Evolutionary conservation across 2,329 filamentous ascomycete species (phyloP).

Genomic region (Arthrobotrys conoides): DNA sequence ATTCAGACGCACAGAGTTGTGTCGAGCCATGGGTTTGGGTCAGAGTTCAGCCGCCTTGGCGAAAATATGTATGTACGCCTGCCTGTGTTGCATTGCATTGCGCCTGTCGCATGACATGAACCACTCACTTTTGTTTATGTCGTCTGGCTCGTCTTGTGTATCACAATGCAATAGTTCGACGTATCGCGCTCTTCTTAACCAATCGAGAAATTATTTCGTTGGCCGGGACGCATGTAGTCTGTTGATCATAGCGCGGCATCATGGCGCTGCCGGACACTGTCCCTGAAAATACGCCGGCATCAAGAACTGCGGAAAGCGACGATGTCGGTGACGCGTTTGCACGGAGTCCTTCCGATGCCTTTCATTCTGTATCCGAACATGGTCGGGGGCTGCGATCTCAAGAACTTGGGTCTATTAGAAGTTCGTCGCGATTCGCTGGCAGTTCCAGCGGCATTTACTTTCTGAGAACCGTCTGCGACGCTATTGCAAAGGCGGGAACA

Average conservation of each 20-base stretch:
- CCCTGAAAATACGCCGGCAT: slow-evolving; percentile 18
- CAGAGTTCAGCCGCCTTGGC: slow-evolving; percentile 37
- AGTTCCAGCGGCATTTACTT: slow-evolving; percentile 75
- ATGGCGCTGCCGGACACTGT: slow-evolving; percentile 47
- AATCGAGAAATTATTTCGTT: slow-evolving; percentile 7
- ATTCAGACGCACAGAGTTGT: background rate
- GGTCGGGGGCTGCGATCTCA: slow-evolving; percentile 64
- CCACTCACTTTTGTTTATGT: too few species aligned
- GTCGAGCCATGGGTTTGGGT: slow-evolving; percentile 15
- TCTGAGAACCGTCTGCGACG: slow-evolving; percentile 72
- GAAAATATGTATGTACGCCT: background rate
- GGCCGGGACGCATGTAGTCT: slow-evolving; percentile 6
- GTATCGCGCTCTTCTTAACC: background rate
- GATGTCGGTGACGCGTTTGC: slow-evolving; percentile 46
- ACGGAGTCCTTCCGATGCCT: slow-evolving; percentile 61
- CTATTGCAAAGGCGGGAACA: slow-evolving; percentile 67
- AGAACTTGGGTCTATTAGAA: slow-evolving; percentile 72
- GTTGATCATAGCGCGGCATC: slow-evolving; percentile 10
- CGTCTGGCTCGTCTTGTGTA: background rate
- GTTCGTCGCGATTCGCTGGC: slow-evolving; percentile 72
- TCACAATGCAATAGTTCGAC: background rate
- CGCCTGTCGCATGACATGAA: slow-evolving; percentile 10
- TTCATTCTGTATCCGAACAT: slow-evolving; percentile 60
- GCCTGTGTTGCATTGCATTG: slow-evolving; percentile 14
- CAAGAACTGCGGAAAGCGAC: slow-evolving; percentile 44